Percentiles rank a stretch among this genome's conserved stretches.
These are phyloP conservation scores for Sclerotiophoma versabilis DNA, from an alignment of 2,329 filamentous ascomycete genomes.

Conservation along the genomic window DNA sequence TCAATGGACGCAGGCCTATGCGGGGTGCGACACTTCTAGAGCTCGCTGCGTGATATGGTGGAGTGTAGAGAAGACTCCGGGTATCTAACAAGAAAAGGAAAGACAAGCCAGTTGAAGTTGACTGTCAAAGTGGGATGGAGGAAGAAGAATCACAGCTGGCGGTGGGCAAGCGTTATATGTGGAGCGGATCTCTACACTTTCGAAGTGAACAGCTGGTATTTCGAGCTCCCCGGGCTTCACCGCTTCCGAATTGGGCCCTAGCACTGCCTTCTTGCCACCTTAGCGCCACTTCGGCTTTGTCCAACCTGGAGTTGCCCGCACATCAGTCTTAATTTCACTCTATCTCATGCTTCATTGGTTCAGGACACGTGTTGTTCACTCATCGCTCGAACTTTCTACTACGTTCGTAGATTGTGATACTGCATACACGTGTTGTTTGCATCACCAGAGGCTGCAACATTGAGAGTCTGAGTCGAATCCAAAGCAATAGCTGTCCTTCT, in stretches of 20 bases:
- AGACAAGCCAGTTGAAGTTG: slow-evolving; percentile 29
- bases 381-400: slow-evolving; percentile 29
- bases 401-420: slow-evolving; percentile 10
- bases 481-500: slow-evolving; percentile 5
- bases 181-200: slow-evolving; percentile 30
- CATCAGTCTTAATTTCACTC: slow-evolving; percentile 41
- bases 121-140: slow-evolving; percentile 25
- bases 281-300: slow-evolving; percentile 14
- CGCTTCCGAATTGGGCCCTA: slow-evolving; percentile 29
- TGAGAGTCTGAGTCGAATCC: not conserved
- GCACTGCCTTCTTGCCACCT: too few relatives aligned
- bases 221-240: slow-evolving; percentile 28
- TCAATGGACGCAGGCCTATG: slow-evolving; percentile 26
- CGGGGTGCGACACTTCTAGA: slow-evolving; percentile 33
- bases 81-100: slow-evolving; percentile 39
- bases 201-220: slow-evolving; percentile 43
- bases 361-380: slow-evolving; percentile 42
- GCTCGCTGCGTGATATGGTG: slow-evolving; percentile 27
- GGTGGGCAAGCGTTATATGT: slow-evolving; percentile 42
- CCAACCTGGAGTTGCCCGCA: slow-evolving; percentile 23
- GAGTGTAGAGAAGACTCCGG: slow-evolving; percentile 36
- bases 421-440: slow-evolving; percentile 16
- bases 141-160: slow-evolving; percentile 29
- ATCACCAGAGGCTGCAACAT: not conserved
- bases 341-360: slow-evolving; percentile 34